Evolutionary conservation across 352 stramenopile species (phyloP), one percentile per base, ranked within the genome.

Genomic region (Phytophthora syringae): DNA sequence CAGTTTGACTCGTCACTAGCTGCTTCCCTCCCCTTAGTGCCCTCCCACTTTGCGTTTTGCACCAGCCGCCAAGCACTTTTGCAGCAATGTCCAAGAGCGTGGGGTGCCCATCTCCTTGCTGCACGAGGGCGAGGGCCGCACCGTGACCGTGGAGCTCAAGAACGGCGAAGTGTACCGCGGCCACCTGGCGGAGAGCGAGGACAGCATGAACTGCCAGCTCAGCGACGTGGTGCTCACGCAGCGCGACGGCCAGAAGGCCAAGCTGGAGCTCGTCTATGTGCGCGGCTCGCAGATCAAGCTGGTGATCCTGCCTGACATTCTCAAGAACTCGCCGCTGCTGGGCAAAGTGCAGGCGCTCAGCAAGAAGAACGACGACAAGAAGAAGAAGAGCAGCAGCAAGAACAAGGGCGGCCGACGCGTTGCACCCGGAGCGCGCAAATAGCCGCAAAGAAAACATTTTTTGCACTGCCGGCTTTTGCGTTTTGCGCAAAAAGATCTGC

Each of bases 151-250:
- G 18, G 89, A 97, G 77, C 83, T 94, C 21, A 95, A 95, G 82
- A 94, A 94, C 37, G 88, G 89, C 32, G 88, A 96, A 60, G 89
- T 95, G 53, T 97, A 97, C 66, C 82, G 86, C 40, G 89, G 89
- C 5, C 75, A 94, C 52, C 64, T 97, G 43, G 65, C 76, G 15
- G 85, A 96, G 66, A 94, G 84, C 57, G 89, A 97, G 69, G 89
- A 97, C 74, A 99, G 95, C 50, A 99, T 99, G 97, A 99, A 99
- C 78, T 97, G 97, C 75, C 96, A 97, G 70, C 76, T 99, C 15
- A 97, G 88, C 28, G 91, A 98, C 72, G 88, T 95, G 52, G 83
- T 94, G 52, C 70, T 95, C 36, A 97, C 88, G n/a, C 79, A 88
- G 52, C 88, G 83, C 37, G 84, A 97, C 72, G 88, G 89, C 7